Conservation (phyloP, 192 early-diverging fungal species). For the Dissophora ornata region DNA sequence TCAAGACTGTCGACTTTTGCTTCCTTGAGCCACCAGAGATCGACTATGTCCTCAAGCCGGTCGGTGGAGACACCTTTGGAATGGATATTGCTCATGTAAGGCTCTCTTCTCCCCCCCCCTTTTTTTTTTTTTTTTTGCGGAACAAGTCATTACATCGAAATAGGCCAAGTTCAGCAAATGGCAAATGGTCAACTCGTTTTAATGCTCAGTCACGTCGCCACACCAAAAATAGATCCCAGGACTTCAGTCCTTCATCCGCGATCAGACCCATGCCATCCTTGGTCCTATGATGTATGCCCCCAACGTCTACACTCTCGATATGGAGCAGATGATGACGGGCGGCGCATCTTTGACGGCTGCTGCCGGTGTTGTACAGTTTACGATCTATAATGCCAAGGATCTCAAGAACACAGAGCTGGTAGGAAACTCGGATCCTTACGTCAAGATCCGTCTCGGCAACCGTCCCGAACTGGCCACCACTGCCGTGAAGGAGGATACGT, state of each 20-base stretch:
- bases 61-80: slow-evolving; percentile 86
- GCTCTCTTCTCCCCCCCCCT: not conserved
- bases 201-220: too few species aligned
- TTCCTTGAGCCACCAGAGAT: slow-evolving; percentile 89
- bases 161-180: too few species aligned
- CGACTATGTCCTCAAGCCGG: slow-evolving; percentile 91
- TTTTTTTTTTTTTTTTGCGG: not conserved
- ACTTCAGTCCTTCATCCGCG: slow-evolving; percentile 78
- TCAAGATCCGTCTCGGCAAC: slow-evolving; percentile 77
- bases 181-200: too few species aligned
- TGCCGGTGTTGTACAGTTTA: slow-evolving; percentile 87
- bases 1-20: slow-evolving; percentile 84
- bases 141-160: too few species aligned
- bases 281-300: slow-evolving; percentile 89
- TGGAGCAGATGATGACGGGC: slow-evolving; percentile 82
- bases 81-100: slow-evolving; percentile 87
- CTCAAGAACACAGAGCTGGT: slow-evolving; percentile 90
- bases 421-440: slow-evolving; percentile 92
- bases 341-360: slow-evolving; percentile 70
- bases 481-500: slow-evolving; percentile 74
- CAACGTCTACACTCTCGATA: slow-evolving; percentile 80
- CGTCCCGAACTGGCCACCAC: slow-evolving; percentile 73
- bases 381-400: slow-evolving; percentile 80
- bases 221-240: slow-evolving; percentile 81
- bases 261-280: slow-evolving; percentile 77